Evolutionary conservation across 129 eudicot genomes (phyloP).

Genomic region (Ambrosia artemisiifolia): DNA sequence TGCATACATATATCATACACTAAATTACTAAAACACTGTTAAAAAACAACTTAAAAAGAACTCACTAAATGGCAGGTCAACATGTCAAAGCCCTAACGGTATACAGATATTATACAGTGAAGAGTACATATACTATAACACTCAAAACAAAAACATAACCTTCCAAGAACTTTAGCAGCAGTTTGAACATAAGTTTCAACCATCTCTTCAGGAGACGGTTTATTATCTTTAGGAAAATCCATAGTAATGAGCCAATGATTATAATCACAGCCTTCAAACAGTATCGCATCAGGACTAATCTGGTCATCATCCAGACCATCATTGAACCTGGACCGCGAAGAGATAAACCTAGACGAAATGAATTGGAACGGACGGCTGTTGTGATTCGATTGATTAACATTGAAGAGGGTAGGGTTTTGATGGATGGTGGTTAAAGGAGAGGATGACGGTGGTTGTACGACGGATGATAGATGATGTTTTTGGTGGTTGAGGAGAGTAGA

Average conservation of each 20-base stretch:
- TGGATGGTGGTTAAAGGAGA: background rate
- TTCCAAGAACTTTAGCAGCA: constrained; percentile 79
- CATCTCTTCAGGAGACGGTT: constrained; percentile 60
- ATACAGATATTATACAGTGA: background rate
- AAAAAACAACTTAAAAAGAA: too few species aligned
- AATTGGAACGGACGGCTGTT: constrained; percentile 3
- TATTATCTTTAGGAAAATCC: constrained; percentile 68
- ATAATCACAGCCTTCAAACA: constrained; percentile 93
- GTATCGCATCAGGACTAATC: constrained; percentile 59
- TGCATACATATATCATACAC: too few species aligned
- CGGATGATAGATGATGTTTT: constrained; percentile 15
- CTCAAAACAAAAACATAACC: constrained; percentile 37
- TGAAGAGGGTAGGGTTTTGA: constrained; percentile 34
- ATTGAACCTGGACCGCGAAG: constrained; percentile 26
- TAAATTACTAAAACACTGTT: too few species aligned
- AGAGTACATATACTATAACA: too few species aligned
- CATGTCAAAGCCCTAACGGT: constrained; percentile 6
- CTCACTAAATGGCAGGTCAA: too few species aligned
- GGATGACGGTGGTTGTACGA: constrained; percentile 16
- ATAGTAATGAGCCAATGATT: constrained; percentile 89
- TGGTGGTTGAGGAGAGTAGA: constrained; percentile 35
- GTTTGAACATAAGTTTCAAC: constrained; percentile 69
- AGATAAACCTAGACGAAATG: constrained; percentile 11
- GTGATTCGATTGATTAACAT: constrained; percentile 8
- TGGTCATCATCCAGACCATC: constrained; percentile 42